Evolutionary conservation across 345 rosid genomes (phyloP).

Genomic region (Citrus maxima): DNA sequence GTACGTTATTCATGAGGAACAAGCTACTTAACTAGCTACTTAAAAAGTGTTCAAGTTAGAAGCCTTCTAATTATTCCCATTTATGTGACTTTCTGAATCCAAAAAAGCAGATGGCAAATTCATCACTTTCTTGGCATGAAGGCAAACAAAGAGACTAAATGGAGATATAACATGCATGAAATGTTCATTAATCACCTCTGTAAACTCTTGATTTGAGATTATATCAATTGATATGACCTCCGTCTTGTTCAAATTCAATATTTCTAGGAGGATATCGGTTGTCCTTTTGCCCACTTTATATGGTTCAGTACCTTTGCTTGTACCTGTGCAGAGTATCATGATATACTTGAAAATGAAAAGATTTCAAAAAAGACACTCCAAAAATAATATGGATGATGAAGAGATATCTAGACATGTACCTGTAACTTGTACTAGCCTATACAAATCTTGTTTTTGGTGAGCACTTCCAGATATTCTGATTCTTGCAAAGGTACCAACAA

Average conservation of each 20-base stretch:
- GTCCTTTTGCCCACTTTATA: constrained; percentile 89
- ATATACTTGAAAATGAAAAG: constrained; percentile 8
- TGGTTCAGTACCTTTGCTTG: constrained; percentile 73
- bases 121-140: neutral
- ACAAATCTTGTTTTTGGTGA: constrained; percentile 96
- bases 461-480: constrained; percentile 84
- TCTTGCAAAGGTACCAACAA: constrained; percentile 84
- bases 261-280: constrained; percentile 70
- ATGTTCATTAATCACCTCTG: constrained; percentile 59
- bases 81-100: neutral
- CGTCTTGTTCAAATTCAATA: constrained; percentile 87
- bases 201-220: constrained; percentile 97
- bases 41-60: neutral
- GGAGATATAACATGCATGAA: neutral
- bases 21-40: neutral
- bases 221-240: constrained; percentile 85
- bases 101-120: neutral
- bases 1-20: neutral
- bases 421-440: constrained; percentile 92
- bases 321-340: constrained; percentile 50
- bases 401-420: constrained; percentile 47
- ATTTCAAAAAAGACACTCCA: neutral
- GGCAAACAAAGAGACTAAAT: neutral
- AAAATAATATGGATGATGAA: constrained; percentile 8
- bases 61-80: neutral